These are phyloP conservation scores for Solanum sejunctum DNA, from an alignment of 257 asterid genomes.

Conservation along the genomic window DNA sequence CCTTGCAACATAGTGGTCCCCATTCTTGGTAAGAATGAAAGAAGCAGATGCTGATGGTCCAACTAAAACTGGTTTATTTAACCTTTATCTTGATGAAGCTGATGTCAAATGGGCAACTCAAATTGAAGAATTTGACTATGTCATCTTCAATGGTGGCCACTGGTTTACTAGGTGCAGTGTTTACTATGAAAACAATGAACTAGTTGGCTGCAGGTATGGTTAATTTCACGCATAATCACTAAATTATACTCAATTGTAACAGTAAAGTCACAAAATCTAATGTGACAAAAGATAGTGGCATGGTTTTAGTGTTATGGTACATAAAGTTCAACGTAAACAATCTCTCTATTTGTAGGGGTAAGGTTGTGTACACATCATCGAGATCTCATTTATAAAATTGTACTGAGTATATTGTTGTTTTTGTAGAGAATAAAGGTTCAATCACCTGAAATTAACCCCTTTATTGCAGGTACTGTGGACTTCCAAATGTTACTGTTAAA, in stretches of 20 bases:
- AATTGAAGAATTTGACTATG: slow-evolving; percentile 9
- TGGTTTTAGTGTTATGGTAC: background rate
- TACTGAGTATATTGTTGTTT: too few relatives aligned
- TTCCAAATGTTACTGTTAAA: slow-evolving; percentile 8
- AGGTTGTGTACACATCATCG: too few relatives aligned
- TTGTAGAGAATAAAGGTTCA: background rate
- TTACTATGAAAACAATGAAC: background rate
- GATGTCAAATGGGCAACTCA: slow-evolving; percentile 8
- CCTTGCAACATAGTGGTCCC: slow-evolving; percentile 10
- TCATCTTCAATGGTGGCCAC: slow-evolving; percentile 11
- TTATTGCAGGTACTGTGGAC: background rate
- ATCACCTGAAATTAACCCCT: background rate
- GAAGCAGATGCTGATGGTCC: slow-evolving; percentile 1
- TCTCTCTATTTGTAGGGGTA: too few relatives aligned
- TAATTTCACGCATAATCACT: background rate
- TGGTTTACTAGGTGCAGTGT: slow-evolving; percentile 13
- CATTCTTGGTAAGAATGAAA: slow-evolving; percentile 4
- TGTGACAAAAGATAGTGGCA: background rate
- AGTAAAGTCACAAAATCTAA: background rate
- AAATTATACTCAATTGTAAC: background rate
- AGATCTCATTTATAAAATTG: too few relatives aligned
- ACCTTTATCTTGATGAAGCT: slow-evolving; percentile 16
- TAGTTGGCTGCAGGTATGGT: slow-evolving; percentile 6
- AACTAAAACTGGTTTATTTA: slow-evolving; percentile 5
- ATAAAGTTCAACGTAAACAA: background rate